Evolutionary conservation across 2,329 filamentous ascomycete genomes (phyloP), one percentile per base, ranked within the genome.

Genomic region (Alternaria sp.): DNA sequence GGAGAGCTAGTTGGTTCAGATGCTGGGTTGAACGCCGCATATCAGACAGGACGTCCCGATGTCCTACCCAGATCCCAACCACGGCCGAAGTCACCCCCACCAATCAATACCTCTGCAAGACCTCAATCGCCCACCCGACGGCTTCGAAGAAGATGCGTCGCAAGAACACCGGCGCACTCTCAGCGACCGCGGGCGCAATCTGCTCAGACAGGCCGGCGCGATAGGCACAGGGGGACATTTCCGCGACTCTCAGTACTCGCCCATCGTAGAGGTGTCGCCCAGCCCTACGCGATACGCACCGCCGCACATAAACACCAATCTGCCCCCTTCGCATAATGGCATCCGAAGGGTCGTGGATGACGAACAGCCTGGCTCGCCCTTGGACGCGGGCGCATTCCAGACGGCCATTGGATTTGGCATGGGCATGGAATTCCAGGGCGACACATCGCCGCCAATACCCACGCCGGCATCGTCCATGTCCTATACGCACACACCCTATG

Each of bases 21-120:
- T 76, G 76, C 72, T 69, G 67, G 67, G 36, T 66, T 72, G 69
- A 70, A 64, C 54, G 67, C 66, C 65, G 61, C 64, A 62, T 62
- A 53, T 59, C 70, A 72, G 68, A 58, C 75, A 72, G 68, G 60
- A 65, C 74, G 70, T 74, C 70, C 69, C 73, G 72, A 86, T 85
- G 84, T 81, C 84, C 80, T 83, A 83, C 70, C 81, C 82, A 74
- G 82, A 83, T 70, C 79, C 82, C 54, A 76, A 77, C 62, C 81
- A 83, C 71, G 80, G 83, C 65, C 81, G 83, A 68, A 80, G 81
- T 66, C 83, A 85, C 26, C 80, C 81, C 61, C 82, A 84, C 63
- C 86, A 87, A 73, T 90, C 90, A 66, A 94, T 96, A 81, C 91
- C 91, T 63, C 83, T 95, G 62, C 89, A 89, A 79, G 87, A 83